Base-by-base conservation (phyloP, 176 grass and related monocot genomes). In the Raddia distichophylla region DNA sequence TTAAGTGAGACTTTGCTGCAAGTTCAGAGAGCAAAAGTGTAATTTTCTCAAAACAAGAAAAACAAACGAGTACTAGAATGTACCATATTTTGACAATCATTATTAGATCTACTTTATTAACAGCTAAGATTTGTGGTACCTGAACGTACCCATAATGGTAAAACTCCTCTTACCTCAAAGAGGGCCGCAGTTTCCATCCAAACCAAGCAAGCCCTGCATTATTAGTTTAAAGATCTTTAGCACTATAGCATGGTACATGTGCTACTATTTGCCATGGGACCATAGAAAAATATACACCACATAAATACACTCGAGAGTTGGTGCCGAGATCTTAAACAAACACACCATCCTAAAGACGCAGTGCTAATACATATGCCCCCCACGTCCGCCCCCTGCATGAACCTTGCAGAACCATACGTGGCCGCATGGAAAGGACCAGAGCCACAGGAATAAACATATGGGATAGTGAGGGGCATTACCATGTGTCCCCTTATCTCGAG, bases 401-500 rank as follows among this genome's bases (percentile, higher is more conserved):
- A 56, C 66, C 77, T 49, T 72, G 78, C 88, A 61, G 77, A 18
- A 86, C 78, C 78, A 73, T 85, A 87, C 89, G 64, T 91, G 81
- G 76, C 80, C 81, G 84, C 85, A 35, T 72, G 46, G 43, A 71
- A 84, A 87, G 65, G 57, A 80, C 53, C 33, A 67, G n/a, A 80
- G 47, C 61, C 46, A 67, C 54, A 71, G 19, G 80, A 91, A 80
- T 84, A 84, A 50, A 87, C 55, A 83, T 27, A 27, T 27, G 27
- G 27, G 27, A 27, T 49, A 40, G 37, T 42, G 46, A 72, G 63
- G 71, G 14, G 87, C 87, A 85, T 85, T 81, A 77, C 58, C 87
- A 90, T 82, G 83, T 83, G 89, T 80, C 64, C 70, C 80, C 89
- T 83, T 76, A 91, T 91, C 64, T 87, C 27, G 13, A 75, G 37